Conservation (phyloP, 2,329 filamentous ascomycete species). For the Cordyceps militaris region DNA sequence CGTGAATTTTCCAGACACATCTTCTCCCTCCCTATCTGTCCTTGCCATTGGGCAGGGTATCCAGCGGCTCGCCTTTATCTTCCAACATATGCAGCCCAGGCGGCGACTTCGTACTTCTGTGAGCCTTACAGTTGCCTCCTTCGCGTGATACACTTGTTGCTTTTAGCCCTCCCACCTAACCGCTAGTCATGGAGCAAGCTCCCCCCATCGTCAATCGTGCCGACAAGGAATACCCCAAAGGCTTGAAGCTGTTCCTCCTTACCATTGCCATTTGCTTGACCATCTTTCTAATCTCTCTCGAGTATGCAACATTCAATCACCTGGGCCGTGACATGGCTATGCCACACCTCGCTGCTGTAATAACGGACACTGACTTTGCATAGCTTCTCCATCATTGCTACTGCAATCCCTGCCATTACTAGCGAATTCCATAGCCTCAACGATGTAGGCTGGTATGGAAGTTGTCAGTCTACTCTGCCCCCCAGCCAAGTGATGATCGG, state of each 20-base stretch:
- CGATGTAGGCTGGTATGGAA: constrained; percentile 3
- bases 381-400: constrained; percentile 5
- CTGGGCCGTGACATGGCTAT: background rate
- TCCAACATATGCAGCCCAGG: background rate
- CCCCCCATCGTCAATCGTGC: background rate
- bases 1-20: background rate
- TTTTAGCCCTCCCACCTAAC: background rate
- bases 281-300: constrained; percentile 3
- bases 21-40: background rate
- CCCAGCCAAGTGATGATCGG: background rate
- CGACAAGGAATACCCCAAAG: background rate
- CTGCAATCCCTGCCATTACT: background rate
- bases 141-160: background rate
- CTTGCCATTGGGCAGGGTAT: background rate
- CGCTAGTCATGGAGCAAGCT: background rate
- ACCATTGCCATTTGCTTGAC: background rate
- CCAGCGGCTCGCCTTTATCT: background rate
- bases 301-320: background rate
- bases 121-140: background rate
- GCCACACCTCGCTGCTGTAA: background rate
- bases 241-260: background rate
- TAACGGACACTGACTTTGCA: background rate
- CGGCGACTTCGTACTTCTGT: background rate
- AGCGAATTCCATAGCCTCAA: background rate
- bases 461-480: background rate